Evolutionary conservation across 2,329 filamentous ascomycete species (phyloP), one percentile per base, ranked within the genome.

Genomic region (Juglanconis oblonga): DNA sequence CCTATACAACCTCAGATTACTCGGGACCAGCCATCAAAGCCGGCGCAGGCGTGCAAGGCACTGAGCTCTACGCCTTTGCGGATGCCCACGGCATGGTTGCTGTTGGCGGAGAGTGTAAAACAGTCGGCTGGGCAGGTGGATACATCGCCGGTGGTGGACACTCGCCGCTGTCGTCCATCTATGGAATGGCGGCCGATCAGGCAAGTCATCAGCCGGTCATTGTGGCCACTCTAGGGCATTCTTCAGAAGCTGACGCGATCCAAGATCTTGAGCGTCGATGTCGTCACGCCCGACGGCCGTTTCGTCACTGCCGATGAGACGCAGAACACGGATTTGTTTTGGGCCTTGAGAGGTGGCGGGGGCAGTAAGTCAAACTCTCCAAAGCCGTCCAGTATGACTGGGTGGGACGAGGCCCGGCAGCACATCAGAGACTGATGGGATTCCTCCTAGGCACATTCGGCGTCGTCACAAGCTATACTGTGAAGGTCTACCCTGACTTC

Each of bases 61-160:
- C 72, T 40, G 82, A 86, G 62, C 69, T 83, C 1, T 85, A 85
- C 65, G 76, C 76, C 35, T 77, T 76, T 44, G 82, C 81, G 2
- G 67, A 79, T 11, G 69, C 76, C n/a, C 67, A 79, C 38, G 79
- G 77, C 0, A 73, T 81, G 50, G 76, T 74, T 0, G 75, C 85
- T 2, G 77, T 86, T 4, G 81, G 79, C 17, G 84, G 84, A 4
- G 78, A 81, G 5, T 81, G 81, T 42, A 68, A 66, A n/a, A 48
- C 45, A 10, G 45, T 48, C 5, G 45, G 17, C 45, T 29, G 17
- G 17, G 45, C 11, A 24, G 82, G 81, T 31, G 81, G 81, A 2
- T 85, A 80, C 68, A 76, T 74, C 6, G 76, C 80, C 53, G 81
- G 79, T 10, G 82, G 79, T 9, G 82, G 82, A 0, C 81, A 84